These are phyloP conservation scores for Herpetomonas samuelpessoai DNA, from an alignment of 208 protist genomes.

Conservation along the genomic window DNA sequence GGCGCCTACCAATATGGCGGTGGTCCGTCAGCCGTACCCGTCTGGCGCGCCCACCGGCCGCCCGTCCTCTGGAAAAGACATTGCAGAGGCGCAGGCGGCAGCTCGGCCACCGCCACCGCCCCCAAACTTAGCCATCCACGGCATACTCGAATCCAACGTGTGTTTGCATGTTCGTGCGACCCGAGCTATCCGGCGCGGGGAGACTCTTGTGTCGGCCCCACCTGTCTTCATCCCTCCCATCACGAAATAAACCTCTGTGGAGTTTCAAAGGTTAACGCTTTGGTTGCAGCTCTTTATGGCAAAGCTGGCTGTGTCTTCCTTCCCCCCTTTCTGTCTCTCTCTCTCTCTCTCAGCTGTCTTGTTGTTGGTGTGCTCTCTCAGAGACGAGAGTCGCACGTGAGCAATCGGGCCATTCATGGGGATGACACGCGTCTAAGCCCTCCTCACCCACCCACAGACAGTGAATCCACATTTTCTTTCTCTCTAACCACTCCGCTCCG, in stretches of 20 bases:
- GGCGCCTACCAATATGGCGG: conserved; percentile 11
- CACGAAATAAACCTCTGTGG: no score
- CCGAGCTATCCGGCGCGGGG: neutral
- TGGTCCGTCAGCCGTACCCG: conserved; percentile 6
- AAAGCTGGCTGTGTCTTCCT: neutral
- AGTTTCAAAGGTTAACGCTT: neutral
- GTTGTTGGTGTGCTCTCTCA: neutral
- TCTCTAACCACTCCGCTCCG: no score
- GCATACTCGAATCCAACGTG: conserved; percentile 23
- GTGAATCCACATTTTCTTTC: no score
- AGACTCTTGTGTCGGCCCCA: neutral
- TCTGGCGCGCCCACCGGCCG: neutral
- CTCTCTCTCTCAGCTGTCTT: neutral
- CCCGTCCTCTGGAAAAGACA: conserved; percentile 1
- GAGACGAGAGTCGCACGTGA: no score
- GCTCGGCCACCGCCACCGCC: no score
- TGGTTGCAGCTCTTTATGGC: neutral
- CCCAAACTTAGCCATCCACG: conserved; percentile 29
- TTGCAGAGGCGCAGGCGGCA: neutral
- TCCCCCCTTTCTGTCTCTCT: neutral
- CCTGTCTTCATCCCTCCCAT: neutral
- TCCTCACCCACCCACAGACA: no score
- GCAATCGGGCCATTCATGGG: no score
- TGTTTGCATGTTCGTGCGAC: conserved; percentile 17
- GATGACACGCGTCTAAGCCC: no score